Conservation (phyloP, 805 yeast species). For the Lachancea sp. region DNA sequence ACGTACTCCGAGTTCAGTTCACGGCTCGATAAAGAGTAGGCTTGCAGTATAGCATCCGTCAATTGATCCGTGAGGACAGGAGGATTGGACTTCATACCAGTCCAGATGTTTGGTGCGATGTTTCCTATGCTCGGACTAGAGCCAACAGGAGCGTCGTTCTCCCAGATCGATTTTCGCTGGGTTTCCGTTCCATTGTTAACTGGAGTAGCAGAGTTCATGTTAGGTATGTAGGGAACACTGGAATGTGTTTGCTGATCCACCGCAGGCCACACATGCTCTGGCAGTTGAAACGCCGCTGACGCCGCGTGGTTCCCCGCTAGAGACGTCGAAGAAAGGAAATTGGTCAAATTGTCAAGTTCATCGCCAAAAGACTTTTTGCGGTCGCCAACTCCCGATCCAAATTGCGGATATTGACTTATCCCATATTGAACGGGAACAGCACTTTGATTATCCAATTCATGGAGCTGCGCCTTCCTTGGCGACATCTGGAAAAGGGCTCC, state of each 20-base stretch:
- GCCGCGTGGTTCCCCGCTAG: slow-evolving; percentile 13
- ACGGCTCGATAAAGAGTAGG: slow-evolving; percentile 3
- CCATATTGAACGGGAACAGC: neutral
- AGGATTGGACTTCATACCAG: neutral
- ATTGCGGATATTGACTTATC: slow-evolving; percentile 8
- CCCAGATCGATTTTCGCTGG: slow-evolving; percentile 27
- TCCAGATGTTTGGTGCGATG: slow-evolving; percentile 8
- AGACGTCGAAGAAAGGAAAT: slow-evolving; percentile 23
- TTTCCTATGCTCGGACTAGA: slow-evolving; percentile 2
- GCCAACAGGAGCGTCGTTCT: slow-evolving; percentile 10
- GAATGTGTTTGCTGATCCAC: slow-evolving; percentile 1
- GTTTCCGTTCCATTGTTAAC: neutral
- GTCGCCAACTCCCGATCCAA: neutral
- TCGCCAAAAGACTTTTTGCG: slow-evolving; percentile 20
- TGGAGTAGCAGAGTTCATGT: slow-evolving; percentile 4
- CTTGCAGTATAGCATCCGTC: neutral
- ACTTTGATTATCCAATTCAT: slow-evolving; percentile 1
- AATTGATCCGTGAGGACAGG: neutral
- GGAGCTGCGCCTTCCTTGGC: slow-evolving; percentile 1
- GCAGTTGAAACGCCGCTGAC: slow-evolving; percentile 1
- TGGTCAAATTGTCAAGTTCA: slow-evolving; percentile 25
- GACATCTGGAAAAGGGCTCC: slow-evolving; percentile 5
- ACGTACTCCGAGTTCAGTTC: slow-evolving; percentile 13
- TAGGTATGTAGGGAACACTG: neutral
- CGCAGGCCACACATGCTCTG: slow-evolving; percentile 5